phyloP scores from a whole-genome alignment of 2,329 filamentous ascomycete genomes.

The Clarireedia monteithiana region DNA sequence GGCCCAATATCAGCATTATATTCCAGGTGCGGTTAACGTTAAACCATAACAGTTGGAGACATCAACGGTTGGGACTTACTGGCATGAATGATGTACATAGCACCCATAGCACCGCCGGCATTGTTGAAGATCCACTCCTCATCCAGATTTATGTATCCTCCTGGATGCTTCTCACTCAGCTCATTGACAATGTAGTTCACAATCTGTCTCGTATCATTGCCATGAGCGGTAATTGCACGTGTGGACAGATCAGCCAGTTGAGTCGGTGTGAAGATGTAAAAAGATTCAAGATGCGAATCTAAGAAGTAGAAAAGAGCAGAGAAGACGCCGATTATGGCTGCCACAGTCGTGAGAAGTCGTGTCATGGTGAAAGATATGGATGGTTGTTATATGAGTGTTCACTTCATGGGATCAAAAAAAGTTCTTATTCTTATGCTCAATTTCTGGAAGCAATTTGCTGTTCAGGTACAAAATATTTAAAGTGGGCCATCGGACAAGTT shows the following conservation, averaged over 20 bases:
- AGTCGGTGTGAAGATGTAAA: constrained; percentile 69
- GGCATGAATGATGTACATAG: constrained; percentile 84
- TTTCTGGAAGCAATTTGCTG: neutral
- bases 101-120: constrained; percentile 84
- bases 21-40: neutral
- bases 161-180: constrained; percentile 44
- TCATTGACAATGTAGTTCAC: constrained; percentile 64
- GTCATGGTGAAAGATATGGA: constrained; percentile 3
- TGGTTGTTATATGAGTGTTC: neutral
- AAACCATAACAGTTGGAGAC: neutral
- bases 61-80: constrained; percentile 43
- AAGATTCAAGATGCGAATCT: constrained; percentile 43
- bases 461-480: neutral
- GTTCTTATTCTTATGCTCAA: neutral
- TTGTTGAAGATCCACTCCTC: constrained; percentile 93
- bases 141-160: constrained; percentile 54
- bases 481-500: neutral
- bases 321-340: constrained; percentile 46
- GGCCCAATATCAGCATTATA: constrained; percentile 8
- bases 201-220: constrained; percentile 65
- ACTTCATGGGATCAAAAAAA: neutral
- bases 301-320: constrained; percentile 46
- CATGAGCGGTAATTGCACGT: constrained; percentile 58
- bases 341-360: constrained; percentile 38
- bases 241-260: constrained; percentile 62